These are phyloP conservation scores for Sanghuangporus sanghuang DNA, from an alignment of 1,284 basidiomycete genomes.

Conservation along the genomic window DNA sequence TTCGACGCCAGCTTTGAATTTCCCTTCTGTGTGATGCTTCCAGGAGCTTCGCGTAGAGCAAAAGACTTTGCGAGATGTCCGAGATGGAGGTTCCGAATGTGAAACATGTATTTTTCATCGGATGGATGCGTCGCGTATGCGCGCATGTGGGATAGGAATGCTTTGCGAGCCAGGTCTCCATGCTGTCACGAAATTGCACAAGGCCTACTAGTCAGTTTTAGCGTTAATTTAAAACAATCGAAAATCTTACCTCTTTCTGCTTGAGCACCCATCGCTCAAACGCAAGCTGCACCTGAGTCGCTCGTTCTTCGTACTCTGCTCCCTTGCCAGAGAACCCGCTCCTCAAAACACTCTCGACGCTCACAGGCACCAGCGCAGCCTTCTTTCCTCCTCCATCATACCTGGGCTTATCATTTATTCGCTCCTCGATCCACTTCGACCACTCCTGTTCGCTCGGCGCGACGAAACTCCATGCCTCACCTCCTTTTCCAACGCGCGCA, in stretches of 20 bases:
- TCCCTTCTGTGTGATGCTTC: conserved; percentile 43
- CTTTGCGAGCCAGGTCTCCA: conserved; percentile 72
- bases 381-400: conserved; percentile 29
- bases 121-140: conserved; percentile 98
- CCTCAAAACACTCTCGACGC: conserved; percentile 67
- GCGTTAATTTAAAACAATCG: neutral
- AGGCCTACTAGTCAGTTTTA: neutral
- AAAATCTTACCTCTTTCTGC: conserved; percentile 57
- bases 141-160: conserved; percentile 89
- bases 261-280: conserved; percentile 93
- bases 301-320: conserved; percentile 81
- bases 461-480: conserved; percentile 92
- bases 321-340: conserved; percentile 84
- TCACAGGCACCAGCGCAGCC: conserved; percentile 53
- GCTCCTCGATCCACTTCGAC: conserved; percentile 82
- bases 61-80: conserved; percentile 98
- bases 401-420: conserved; percentile 49
- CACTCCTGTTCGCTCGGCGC: conserved; percentile 83
- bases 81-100: conserved; percentile 88
- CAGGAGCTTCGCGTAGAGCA: conserved; percentile 88
- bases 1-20: conserved; percentile 12
- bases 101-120: conserved; percentile 94
- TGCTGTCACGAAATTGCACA: conserved; percentile 46
- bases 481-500: conserved; percentile 84
- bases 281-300: conserved; percentile 93